These are phyloP conservation scores for Ophiostoma quercus DNA, from an alignment of 2,329 filamentous ascomycete species.

Conservation along the genomic window DNA sequence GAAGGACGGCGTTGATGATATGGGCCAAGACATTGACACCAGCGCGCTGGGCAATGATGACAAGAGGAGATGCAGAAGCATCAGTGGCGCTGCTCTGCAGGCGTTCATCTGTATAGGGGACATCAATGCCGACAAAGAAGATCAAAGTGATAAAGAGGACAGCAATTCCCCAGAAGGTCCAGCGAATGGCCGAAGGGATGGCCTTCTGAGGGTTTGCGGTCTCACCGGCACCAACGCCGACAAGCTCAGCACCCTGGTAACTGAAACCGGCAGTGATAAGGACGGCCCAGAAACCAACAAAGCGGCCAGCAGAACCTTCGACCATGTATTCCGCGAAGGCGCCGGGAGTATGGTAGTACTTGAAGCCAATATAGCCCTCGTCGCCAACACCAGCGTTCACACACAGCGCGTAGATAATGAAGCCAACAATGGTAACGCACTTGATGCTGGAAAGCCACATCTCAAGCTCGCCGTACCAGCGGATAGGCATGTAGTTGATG, in stretches of 20 bases:
- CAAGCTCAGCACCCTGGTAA: conserved; percentile 52
- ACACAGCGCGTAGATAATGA: conserved; percentile 52
- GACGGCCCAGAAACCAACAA: conserved; percentile 30
- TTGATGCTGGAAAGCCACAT: conserved; percentile 46
- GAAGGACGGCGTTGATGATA: conserved; percentile 59
- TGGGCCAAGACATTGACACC: conserved; percentile 62
- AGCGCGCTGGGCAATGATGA: conserved; percentile 66
- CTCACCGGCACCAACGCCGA: conserved; percentile 64
- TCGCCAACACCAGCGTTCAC: conserved; percentile 54
- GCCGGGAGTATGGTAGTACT: conserved; percentile 42
- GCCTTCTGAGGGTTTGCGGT: conserved; percentile 62
- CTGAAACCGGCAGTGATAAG: conserved; percentile 39
- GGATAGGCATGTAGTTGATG: conserved; percentile 35
- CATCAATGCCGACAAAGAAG: conserved; percentile 60
- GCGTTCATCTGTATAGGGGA: conserved; percentile 51
- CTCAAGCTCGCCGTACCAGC: conserved; percentile 40
- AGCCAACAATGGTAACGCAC: conserved; percentile 48
- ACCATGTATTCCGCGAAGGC: conserved; percentile 37
- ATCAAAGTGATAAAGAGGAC: conserved; percentile 64
- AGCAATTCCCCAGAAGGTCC: conserved; percentile 64
- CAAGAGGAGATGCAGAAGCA: conserved; percentile 53
- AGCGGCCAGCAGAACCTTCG: conserved; percentile 39
- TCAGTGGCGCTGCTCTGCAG: conserved; percentile 39
- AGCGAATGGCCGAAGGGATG: conserved; percentile 61
- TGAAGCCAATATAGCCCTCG: conserved; percentile 43